Conservation (phyloP, 73 alveolate genomes). For the Paramecium octaurelia region DNA sequence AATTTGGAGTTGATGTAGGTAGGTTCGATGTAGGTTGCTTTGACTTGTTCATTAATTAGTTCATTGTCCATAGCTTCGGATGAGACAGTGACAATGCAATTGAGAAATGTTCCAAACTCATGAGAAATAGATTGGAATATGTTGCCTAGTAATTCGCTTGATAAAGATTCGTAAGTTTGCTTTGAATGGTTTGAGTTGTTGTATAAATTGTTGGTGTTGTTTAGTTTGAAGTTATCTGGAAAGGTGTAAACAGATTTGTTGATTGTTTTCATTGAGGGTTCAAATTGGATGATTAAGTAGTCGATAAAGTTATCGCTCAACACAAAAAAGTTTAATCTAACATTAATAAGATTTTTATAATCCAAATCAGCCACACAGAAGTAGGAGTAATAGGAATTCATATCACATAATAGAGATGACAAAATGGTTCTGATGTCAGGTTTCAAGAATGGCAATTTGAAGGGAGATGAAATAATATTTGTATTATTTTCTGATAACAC, state of each 20-base stretch:
- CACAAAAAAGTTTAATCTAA: not conserved
- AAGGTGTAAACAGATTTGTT: not conserved
- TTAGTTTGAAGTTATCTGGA: not conserved
- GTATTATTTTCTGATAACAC: not conserved
- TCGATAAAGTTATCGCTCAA: not conserved
- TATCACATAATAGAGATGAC: not conserved
- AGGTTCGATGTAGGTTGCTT: not conserved
- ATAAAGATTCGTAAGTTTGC: not conserved
- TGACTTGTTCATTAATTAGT: not conserved
- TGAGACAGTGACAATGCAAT: not conserved
- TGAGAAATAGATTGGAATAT: constrained; percentile 8
- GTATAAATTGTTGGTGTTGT: not conserved
- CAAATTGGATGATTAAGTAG: not conserved
- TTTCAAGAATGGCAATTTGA: not conserved
- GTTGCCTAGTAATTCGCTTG: not conserved
- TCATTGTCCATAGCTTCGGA: not conserved
- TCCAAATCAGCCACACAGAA: not conserved
- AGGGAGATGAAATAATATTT: not conserved
- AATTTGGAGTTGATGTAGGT: not conserved
- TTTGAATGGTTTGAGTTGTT: not conserved
- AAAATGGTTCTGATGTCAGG: not conserved
- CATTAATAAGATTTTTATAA: not conserved
- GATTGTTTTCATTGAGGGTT: not conserved
- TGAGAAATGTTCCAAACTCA: constrained; percentile 29
- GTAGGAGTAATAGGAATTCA: not conserved